Base-by-base conservation (phyloP, 441 rosid species). In the Jatropha podagrica region DNA sequence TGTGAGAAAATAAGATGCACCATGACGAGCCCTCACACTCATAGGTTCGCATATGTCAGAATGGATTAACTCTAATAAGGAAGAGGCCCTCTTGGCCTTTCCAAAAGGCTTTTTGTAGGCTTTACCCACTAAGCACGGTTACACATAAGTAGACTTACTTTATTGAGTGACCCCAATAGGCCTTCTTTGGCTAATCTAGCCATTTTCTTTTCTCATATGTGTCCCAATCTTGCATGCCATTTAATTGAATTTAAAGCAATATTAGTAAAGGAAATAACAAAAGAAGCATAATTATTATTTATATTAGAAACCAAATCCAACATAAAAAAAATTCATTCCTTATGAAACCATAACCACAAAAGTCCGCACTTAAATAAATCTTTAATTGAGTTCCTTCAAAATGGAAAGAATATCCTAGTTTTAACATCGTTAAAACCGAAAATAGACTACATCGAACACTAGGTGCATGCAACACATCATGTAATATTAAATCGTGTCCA, bases 51-150 rank as follows among this genome's bases (percentile, higher is more conserved):
- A 23, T 23, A 23, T 23, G 23, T 23, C 23, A 23, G 23, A 23
- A 23, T 23, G 23, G 23, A 23, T 23, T 23, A 23, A 23, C 23
- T 23, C 23, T 23, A 23, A 23, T 23, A 23, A 23, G 23, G 23
- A 23, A 23, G 23, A 23, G 23, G 23, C 23, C 23, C 23, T 23
- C 23, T 23, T 23, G 23, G 23, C 23, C 23, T 23, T 23, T 23
- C 23, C 23, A 23, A 23, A 23, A 23, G 23, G 23, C 23, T 23
- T 23, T 23, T 23, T 55, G 4, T 2, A 44, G 1, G 48, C 48
- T 10, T 68, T 78, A 13, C 69, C 48, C 2, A 17, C 3, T 40
- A 68, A 14, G 26, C 69, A 68, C 62, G 20, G 52, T 26, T 78
- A 52, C 56, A 60, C 4, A 20, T 60, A 37, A 2, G 56, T 3